phyloP scores from a whole-genome alignment of 2,329 filamentous ascomycete species.

The Monosporascus sp. region DNA sequence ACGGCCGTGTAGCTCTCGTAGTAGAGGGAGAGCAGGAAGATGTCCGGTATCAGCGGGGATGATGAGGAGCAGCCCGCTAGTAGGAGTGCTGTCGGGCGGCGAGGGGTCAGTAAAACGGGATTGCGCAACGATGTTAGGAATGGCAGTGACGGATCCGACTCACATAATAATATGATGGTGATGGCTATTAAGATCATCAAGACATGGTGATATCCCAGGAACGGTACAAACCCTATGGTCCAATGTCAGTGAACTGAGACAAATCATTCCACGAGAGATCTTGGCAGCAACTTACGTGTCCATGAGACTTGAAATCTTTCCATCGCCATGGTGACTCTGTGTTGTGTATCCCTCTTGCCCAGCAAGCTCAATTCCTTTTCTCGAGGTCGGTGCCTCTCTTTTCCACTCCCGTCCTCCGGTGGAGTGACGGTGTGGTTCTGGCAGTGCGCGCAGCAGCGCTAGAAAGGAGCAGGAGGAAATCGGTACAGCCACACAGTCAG shows the following conservation, averaged over 20 bases:
- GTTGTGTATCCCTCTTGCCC: constrained; percentile 4
- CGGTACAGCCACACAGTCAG: constrained; percentile 6
- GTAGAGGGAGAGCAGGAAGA: constrained; percentile 98
- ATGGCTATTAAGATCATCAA: constrained; percentile 96
- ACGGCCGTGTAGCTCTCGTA: constrained; percentile 80
- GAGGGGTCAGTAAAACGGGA: no score
- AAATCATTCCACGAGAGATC: not conserved
- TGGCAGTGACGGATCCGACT: constrained; percentile 34
- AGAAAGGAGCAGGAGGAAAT: constrained; percentile 10
- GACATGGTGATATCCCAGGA: constrained; percentile 74
- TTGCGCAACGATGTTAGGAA: not conserved
- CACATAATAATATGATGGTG: constrained; percentile 91
- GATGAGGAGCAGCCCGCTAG: constrained; percentile 95
- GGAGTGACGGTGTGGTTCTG: constrained; percentile 24
- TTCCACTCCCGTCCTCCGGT: constrained; percentile 26
- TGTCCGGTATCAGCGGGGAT: constrained; percentile 87
- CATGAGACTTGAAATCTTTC: constrained; percentile 26
- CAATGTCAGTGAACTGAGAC: not conserved
- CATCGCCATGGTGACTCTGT: constrained; percentile 14
- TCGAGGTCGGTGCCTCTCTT: not conserved
- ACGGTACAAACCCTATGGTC: constrained; percentile 56
- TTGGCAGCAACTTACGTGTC: constrained; percentile 23
- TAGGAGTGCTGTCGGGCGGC: constrained; percentile 62
- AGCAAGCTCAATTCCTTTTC: not conserved
- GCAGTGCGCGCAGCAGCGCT: constrained; percentile 18